Conservation (phyloP, 75 land plant genomes). For the Cunninghamia lanceolata region DNA sequence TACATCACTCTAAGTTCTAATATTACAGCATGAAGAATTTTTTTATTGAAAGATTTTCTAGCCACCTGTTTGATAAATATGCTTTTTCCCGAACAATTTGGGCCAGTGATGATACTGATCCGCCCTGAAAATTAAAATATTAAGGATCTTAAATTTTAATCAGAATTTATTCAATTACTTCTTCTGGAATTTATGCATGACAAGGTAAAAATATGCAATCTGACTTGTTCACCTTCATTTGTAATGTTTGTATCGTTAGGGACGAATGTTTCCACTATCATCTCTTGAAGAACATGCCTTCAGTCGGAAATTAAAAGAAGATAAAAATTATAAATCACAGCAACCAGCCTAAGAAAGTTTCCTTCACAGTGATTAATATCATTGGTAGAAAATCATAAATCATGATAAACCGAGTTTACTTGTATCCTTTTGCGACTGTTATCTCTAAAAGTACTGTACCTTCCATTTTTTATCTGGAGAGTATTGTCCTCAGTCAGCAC, state of each 20-base stretch:
- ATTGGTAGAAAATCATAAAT: background rate
- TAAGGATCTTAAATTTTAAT: background rate
- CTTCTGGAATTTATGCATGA: conserved; percentile 1
- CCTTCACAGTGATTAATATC: background rate
- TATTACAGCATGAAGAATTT: background rate
- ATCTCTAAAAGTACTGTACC: conserved; percentile 30
- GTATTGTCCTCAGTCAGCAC: conserved; percentile 48
- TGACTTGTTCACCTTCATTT: conserved; percentile 43
- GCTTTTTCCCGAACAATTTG: conserved; percentile 98
- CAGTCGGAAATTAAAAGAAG: background rate
- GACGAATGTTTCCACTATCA: conserved; percentile 89
- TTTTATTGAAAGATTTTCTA: background rate
- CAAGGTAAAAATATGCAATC: background rate
- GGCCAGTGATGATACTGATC: conserved; percentile 83
- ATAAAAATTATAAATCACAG: background rate
- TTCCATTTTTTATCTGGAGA: conserved; percentile 86
- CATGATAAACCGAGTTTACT: background rate
- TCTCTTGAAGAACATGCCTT: conserved; percentile 97
- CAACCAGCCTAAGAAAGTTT: background rate
- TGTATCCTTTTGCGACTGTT: no score
- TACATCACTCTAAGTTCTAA: background rate
- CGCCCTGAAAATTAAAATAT: conserved; percentile 49
- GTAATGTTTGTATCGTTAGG: conserved; percentile 81
- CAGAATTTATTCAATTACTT: background rate
- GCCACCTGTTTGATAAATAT: conserved; percentile 92